Base-by-base conservation (phyloP, 1,284 basidiomycete species). In the Leucoagaricus sp. region DNA sequence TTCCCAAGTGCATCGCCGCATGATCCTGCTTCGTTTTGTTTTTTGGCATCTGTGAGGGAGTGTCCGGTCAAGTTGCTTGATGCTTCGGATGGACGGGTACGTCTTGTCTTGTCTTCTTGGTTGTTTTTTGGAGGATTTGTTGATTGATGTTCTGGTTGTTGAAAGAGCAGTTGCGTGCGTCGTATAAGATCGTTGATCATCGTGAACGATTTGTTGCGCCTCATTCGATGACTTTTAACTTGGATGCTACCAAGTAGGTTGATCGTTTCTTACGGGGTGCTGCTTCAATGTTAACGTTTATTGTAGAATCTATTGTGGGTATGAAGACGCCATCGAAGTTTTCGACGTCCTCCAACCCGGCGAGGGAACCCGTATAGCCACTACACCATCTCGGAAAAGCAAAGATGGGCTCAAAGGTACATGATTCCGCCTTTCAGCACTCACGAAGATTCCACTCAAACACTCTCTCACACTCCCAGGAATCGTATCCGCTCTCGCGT, bases 101-200 rank as follows among this genome's bases (percentile, higher is more conserved):
- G 84, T 70, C 2, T 19, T 23, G 42, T 44, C 40, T 17, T 34
- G 21, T 58, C 21, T 26, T 29, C 54, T 57, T 57, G 36, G 3
- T 19, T 34, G 17, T 13, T n/a, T n/a, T n/a, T n/a, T n/a, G n/a
- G 26, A 12, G 5, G 34, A 33, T 26, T 12, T 48, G 26, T 26
- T 55, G 15, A 41, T 44, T 50, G 40, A 6, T 7, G n/a, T n/a
- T n/a, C n/a, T 50, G 8, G 36, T 28, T 40, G 10, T 13, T 29
- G 29, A 1, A 46, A 47, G 53, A 26, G 60, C 57, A 94, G 92
- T 78, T 91, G 12, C 82, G 94, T n/a, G 94, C 94, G 0, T 93
- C 91, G 0, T 97, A 98, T 69, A 82, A 80, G 38, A 96, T 97
- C 38, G 81, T 97, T 15, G 94, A 97, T 69, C 94, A 98, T 64